Evolutionary conservation across 208 protist genomes (phyloP).

Genomic region (Acanthamoeba castellanii): DNA sequence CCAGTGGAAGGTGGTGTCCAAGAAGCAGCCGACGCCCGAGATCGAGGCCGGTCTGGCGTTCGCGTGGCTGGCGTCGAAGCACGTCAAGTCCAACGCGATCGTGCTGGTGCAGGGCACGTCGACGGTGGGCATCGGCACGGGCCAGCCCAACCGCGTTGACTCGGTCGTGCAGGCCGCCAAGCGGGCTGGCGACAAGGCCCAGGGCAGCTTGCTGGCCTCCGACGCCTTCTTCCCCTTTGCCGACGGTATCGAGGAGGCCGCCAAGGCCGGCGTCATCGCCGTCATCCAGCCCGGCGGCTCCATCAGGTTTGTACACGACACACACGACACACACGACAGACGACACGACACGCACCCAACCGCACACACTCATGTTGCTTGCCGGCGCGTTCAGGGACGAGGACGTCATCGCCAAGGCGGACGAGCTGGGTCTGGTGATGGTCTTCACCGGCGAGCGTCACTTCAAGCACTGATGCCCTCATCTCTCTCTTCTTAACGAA

Average conservation of each 20-base stretch:
- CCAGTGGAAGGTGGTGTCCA: constrained; percentile 77
- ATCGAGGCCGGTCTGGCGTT: constrained; percentile 75
- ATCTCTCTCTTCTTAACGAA: too few species aligned
- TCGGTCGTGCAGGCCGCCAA: constrained; percentile 31
- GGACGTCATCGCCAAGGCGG: constrained; percentile 84
- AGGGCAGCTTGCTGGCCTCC: constrained; percentile 82
- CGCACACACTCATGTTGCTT: not conserved
- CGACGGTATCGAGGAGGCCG: constrained; percentile 85
- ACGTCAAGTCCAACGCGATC: constrained; percentile 83
- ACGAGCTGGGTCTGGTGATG: constrained; percentile 86
- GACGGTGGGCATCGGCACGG: constrained; percentile 80
- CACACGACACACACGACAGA: too few species aligned
- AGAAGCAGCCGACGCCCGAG: constrained; percentile 74
- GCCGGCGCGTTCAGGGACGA: constrained; percentile 67
- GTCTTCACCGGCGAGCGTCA: constrained; percentile 86
- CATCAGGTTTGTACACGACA: constrained; percentile 45
- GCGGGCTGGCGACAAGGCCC: constrained; percentile 76
- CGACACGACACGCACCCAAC: not conserved
- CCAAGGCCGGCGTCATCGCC: constrained; percentile 81
- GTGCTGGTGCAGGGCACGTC: constrained; percentile 72
- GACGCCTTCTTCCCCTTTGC: constrained; percentile 88
- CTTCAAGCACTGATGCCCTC: constrained; percentile 85
- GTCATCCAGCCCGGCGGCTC: constrained; percentile 88
- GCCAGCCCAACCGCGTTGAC: constrained; percentile 70
- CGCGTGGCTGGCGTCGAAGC: constrained; percentile 76